These are phyloP conservation scores for Phytophthora brassicae DNA, from an alignment of 352 stramenopile genomes.

Conservation along the genomic window DNA sequence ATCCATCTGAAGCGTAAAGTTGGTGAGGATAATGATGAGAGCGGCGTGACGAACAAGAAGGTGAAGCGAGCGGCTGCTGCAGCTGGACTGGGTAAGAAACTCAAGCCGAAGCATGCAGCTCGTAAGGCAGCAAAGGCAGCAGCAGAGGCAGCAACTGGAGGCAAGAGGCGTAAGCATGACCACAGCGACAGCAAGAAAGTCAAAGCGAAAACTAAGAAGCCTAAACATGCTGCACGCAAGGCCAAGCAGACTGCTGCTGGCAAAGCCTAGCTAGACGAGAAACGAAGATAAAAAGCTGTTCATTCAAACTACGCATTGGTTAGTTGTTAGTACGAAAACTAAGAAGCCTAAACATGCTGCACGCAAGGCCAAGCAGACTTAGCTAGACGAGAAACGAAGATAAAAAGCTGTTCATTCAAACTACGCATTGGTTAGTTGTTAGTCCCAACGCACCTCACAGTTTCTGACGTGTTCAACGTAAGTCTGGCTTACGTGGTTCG, in stretches of 20 bases:
- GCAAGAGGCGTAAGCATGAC: slow-evolving; percentile 36
- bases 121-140: slow-evolving; percentile 47
- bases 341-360: slow-evolving; percentile 78
- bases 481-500: slow-evolving; percentile 24
- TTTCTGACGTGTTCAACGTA: too few relatives aligned
- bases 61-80: slow-evolving; percentile 34
- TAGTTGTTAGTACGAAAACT: slow-evolving; percentile 34
- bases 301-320: slow-evolving; percentile 15
- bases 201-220: slow-evolving; percentile 60
- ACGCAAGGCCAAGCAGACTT: slow-evolving; percentile 61
- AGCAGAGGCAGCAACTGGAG: slow-evolving; percentile 15
- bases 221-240: slow-evolving; percentile 73
- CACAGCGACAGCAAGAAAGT: slow-evolving; percentile 23
- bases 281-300: slow-evolving; percentile 9
- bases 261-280: slow-evolving; percentile 31
- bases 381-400: slow-evolving; percentile 9
- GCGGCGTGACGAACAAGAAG: slow-evolving; percentile 21
- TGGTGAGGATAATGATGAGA: slow-evolving; percentile 16
- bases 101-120: slow-evolving; percentile 60
- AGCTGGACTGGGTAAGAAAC: slow-evolving; percentile 41
- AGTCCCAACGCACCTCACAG: too few relatives aligned
- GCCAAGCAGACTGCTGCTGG: slow-evolving; percentile 54
- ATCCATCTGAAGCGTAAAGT: slow-evolving; percentile 69
- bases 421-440: not conserved
- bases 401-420: slow-evolving; percentile 23